Evolutionary conservation across 2,329 filamentous ascomycete genomes (phyloP).

Genomic region (Elsinoe perseae): DNA sequence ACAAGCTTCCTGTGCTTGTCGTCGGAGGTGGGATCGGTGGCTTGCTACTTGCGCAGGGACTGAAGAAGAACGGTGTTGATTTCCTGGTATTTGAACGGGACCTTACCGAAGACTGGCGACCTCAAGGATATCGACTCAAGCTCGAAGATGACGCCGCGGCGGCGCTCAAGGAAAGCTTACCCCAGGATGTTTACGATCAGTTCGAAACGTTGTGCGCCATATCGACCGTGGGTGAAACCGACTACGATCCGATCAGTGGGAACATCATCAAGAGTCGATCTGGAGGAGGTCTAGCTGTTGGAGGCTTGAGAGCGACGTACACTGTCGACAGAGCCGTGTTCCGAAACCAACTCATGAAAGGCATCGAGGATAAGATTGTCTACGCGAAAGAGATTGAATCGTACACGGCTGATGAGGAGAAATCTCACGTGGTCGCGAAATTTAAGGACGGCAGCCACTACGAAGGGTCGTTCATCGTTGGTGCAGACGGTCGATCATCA

Average conservation of each 20-base stretch:
- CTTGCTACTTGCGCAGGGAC: constrained; percentile 24
- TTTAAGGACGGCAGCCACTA: constrained; percentile 20
- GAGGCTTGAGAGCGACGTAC: constrained; percentile 15
- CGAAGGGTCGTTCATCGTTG: constrained; percentile 21
- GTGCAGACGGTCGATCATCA: constrained; percentile 23
- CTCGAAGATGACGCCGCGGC: constrained; percentile 21
- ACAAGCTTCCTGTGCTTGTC: constrained; percentile 20
- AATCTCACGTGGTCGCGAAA: constrained; percentile 17
- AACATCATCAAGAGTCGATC: constrained; percentile 18
- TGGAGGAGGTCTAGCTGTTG: constrained; percentile 17
- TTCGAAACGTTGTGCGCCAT: constrained; percentile 21
- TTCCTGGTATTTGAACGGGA: constrained; percentile 24
- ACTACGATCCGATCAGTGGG: constrained; percentile 21
- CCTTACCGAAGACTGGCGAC: constrained; percentile 19
- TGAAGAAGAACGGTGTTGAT: constrained; percentile 22
- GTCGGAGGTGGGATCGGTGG: constrained; percentile 25
- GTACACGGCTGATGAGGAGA: constrained; percentile 17
- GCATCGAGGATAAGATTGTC: constrained; percentile 20
- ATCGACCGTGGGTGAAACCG: constrained; percentile 20
- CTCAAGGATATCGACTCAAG: constrained; percentile 23
- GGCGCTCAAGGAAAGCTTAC: constrained; percentile 20
- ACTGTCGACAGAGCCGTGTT: constrained; percentile 22
- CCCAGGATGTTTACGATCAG: constrained; percentile 18
- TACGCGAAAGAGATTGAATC: constrained; percentile 20
- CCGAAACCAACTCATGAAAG: constrained; percentile 20